A percentile compares a stretch with the other conserved stretches of the same genome.
These are phyloP conservation scores for Pichia californica DNA, from an alignment of 805 yeast genomes.

Conservation along the genomic window DNA sequence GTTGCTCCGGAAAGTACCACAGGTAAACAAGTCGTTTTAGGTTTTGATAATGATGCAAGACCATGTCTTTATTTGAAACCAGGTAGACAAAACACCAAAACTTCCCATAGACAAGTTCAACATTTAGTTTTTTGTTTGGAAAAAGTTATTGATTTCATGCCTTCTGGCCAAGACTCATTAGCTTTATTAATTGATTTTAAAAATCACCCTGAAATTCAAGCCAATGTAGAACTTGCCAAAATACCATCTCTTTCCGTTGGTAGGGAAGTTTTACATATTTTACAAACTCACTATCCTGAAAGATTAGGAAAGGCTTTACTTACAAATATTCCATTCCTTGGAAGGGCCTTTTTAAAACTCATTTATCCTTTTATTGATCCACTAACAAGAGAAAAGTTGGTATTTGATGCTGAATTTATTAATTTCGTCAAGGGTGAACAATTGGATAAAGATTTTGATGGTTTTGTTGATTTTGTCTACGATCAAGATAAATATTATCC, in stretches of 20 bases:
- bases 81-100: constrained; percentile 92
- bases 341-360: constrained; percentile 84
- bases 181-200: constrained; percentile 91
- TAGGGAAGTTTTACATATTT: constrained; percentile 83
- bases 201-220: constrained; percentile 53
- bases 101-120: constrained; percentile 88
- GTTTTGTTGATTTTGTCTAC: constrained; percentile 77
- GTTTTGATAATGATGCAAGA: constrained; percentile 82
- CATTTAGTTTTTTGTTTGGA: constrained; percentile 91
- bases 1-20: constrained; percentile 71
- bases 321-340: constrained; percentile 90
- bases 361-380: constrained; percentile 97
- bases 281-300: constrained; percentile 97
- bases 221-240: constrained; percentile 51
- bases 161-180: constrained; percentile 89
- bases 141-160: constrained; percentile 90
- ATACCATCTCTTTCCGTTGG: constrained; percentile 88
- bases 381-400: constrained; percentile 85
- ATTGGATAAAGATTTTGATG: constrained; percentile 80
- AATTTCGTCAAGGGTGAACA: constrained; percentile 77
- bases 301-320: constrained; percentile 88
- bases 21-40: constrained; percentile 88
- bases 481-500: constrained; percentile 79
- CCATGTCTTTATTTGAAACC: constrained; percentile 92
- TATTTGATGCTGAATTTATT: constrained; percentile 82